Evolutionary conservation across 1,284 basidiomycete species (phyloP).

Genomic region (Papiliotrema flavescens): DNA sequence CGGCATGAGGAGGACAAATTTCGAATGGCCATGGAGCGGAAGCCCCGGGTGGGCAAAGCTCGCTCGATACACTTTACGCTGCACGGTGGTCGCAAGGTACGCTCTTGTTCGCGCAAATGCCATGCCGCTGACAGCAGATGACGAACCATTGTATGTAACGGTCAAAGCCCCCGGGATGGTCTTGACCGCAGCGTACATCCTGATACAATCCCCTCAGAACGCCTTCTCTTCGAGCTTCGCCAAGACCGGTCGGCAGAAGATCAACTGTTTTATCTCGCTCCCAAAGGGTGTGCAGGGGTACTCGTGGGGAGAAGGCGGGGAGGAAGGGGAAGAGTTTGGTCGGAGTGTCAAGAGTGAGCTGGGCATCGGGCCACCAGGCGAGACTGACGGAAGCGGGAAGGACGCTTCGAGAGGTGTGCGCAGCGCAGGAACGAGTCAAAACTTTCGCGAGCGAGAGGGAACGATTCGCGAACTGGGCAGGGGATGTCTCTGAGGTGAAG

Average conservation of each 20-base stretch:
- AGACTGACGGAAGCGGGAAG: conserved; percentile 1
- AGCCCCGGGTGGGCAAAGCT: conserved; percentile 12
- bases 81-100: conserved; percentile 27
- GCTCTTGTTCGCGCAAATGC: no score
- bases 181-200: conserved; percentile 25
- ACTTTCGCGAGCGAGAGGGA: not conserved
- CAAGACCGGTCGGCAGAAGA: conserved; percentile 20
- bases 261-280: conserved; percentile 34
- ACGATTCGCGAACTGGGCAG: not conserved
- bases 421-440: not conserved
- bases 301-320: conserved; percentile 33
- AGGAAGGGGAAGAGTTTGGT: conserved; percentile 30
- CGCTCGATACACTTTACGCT: conserved; percentile 33
- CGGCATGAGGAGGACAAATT: conserved; percentile 30
- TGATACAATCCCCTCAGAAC: conserved; percentile 19
- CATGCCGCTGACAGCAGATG: conserved; percentile 13
- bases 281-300: conserved; percentile 24
- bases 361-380: not conserved
- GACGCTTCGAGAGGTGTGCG: conserved; percentile 2
- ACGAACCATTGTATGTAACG: conserved; percentile 22
- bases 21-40: conserved; percentile 13
- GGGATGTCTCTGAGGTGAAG: not conserved
- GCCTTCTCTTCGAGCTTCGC: conserved; percentile 8
- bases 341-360: conserved; percentile 38
- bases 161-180: not conserved